Percentiles rank a stretch among this genome's conserved stretches.
phyloP scores from a whole-genome alignment of 139 green algal genomes.

The Asterochloris erici region DNA sequence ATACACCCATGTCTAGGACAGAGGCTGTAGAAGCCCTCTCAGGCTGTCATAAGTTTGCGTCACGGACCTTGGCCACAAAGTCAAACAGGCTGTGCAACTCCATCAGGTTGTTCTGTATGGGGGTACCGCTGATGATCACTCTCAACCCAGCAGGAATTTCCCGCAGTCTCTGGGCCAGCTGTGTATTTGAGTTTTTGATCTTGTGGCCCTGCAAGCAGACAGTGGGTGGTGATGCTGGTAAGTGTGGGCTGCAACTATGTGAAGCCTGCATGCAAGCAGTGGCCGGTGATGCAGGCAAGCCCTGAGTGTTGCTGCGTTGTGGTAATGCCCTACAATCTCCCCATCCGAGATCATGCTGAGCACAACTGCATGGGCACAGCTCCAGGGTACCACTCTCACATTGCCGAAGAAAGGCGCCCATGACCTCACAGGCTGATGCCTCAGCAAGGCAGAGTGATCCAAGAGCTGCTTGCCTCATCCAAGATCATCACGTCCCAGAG shows the following conservation, averaged over 20 bases:
- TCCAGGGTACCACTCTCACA: background rate
- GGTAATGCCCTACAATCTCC: too few species aligned
- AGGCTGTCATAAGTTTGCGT: background rate
- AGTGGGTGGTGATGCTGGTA: background rate
- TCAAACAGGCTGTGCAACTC: conserved; percentile 92
- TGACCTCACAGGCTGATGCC: background rate
- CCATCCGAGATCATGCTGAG: background rate
- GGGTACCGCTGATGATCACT: conserved; percentile 86
- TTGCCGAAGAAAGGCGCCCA: background rate
- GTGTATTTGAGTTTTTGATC: conserved; percentile 87
- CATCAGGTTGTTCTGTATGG: conserved; percentile 87
- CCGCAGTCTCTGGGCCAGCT: conserved; percentile 60
- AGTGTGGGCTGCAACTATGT: too few species aligned
- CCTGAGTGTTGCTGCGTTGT: too few species aligned
- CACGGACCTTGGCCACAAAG: conserved; percentile 50
- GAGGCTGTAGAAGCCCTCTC: background rate
- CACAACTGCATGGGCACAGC: background rate
- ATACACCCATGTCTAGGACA: background rate
- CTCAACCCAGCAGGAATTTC: conserved; percentile 39
- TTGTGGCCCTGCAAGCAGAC: conserved; percentile 62
- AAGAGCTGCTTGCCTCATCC: conserved; percentile 60
- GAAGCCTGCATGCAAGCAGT: too few species aligned
- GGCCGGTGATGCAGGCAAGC: too few species aligned
- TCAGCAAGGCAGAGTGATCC: background rate
- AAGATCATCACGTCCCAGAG: conserved; percentile 88